Evolutionary conservation across 2,329 filamentous ascomycete genomes (phyloP).

Genomic region (Bisporella sp.): DNA sequence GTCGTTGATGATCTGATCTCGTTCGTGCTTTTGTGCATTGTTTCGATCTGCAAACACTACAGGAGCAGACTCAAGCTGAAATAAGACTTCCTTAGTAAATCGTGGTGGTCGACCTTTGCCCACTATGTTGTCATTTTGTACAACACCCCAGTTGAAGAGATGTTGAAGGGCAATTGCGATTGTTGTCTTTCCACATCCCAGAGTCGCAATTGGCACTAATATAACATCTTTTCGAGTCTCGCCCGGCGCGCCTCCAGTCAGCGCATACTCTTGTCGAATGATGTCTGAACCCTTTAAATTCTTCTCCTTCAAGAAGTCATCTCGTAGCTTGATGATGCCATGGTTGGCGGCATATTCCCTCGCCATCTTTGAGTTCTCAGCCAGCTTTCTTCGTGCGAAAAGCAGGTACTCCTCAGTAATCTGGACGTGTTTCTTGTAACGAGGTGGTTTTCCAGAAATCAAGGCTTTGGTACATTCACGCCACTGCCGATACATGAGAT

Average conservation of each 20-base stretch:
- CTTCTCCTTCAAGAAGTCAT: conserved; percentile 79
- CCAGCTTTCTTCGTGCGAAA: conserved; percentile 71
- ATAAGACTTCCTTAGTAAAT: conserved; percentile 67
- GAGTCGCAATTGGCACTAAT: conserved; percentile 84
- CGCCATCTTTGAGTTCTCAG: conserved; percentile 58
- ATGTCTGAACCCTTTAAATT: conserved; percentile 86
- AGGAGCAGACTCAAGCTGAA: conserved; percentile 51
- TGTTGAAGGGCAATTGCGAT: conserved; percentile 73
- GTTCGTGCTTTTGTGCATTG: conserved; percentile 83
- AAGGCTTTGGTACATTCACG: conserved; percentile 90
- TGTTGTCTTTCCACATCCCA: conserved; percentile 96
- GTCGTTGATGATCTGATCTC: conserved; percentile 80
- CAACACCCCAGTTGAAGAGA: conserved; percentile 84
- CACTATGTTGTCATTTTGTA: conserved; percentile 95
- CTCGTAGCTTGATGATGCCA: conserved; percentile 84
- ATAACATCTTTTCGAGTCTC: conserved; percentile 63
- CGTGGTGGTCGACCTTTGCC: conserved; percentile 69
- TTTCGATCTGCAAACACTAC: conserved; percentile 91
- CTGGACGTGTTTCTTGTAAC: conserved; percentile 75
- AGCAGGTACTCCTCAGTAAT: conserved; percentile 89
- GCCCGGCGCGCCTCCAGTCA: conserved; percentile 38
- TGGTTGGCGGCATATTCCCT: conserved; percentile 80
- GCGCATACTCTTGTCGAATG: conserved; percentile 63
- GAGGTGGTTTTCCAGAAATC: conserved; percentile 68
- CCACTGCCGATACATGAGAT: conserved; percentile 98